Conservation (phyloP, 2,329 filamentous ascomycete genomes). For the Colletotrichum lupini region DNA sequence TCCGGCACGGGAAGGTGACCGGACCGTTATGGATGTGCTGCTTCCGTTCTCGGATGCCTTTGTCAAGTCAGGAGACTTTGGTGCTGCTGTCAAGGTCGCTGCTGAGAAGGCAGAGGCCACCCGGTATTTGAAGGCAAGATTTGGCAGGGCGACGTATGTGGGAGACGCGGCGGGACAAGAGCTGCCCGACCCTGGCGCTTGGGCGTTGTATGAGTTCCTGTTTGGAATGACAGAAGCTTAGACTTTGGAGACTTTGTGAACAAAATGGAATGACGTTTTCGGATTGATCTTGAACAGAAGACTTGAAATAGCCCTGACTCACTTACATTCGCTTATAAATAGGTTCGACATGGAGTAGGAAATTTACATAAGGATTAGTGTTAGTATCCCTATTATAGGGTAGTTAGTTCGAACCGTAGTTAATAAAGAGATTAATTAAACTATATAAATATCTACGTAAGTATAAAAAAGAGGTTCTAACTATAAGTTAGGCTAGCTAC, state of each 20-base stretch:
- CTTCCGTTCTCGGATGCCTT: constrained; percentile 38
- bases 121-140: constrained; percentile 41
- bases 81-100: constrained; percentile 52
- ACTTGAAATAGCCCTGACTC: no score
- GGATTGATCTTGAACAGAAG: no score
- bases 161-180: constrained; percentile 42
- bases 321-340: no score
- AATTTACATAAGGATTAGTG: no score
- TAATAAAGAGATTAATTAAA: no score
- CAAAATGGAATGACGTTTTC: background rate
- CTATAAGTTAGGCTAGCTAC: no score
- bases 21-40: constrained; percentile 40
- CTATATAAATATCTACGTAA: no score
- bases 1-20: constrained; percentile 42
- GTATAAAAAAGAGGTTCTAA: no score
- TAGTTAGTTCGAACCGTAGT: no score
- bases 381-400: no score
- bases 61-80: constrained; percentile 32
- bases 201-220: constrained; percentile 44
- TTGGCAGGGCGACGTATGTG: constrained; percentile 44
- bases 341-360: no score
- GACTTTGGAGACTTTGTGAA: background rate
- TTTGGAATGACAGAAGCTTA: constrained; percentile 9
- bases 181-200: constrained; percentile 45
- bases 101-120: constrained; percentile 44